Conservation (phyloP, 345 rosid species). For the Nasturtium officinale region DNA sequence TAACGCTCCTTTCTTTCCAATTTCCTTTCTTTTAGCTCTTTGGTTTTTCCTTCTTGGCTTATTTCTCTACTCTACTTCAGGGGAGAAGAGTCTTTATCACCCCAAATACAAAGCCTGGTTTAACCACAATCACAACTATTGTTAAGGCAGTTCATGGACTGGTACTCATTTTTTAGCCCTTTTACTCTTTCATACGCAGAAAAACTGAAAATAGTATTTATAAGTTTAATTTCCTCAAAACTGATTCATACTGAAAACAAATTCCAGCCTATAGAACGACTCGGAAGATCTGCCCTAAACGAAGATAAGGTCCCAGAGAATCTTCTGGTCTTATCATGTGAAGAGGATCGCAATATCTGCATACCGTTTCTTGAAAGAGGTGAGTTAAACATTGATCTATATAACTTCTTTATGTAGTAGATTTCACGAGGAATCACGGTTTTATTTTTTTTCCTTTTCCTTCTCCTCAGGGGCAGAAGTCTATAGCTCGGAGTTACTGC, state of each 20-base stretch:
- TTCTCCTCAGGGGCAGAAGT: conserved; percentile 62
- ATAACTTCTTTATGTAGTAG: background rate
- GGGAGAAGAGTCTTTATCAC: conserved; percentile 71
- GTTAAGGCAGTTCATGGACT: conserved; percentile 70
- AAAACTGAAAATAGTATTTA: background rate
- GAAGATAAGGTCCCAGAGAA: conserved; percentile 58
- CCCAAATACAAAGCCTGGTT: conserved; percentile 67
- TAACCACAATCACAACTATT: conserved; percentile 64
- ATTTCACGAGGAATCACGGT: background rate
- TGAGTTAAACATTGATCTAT: conserved; percentile 26
- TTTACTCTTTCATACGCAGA: background rate
- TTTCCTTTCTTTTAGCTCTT: conserved; percentile 11
- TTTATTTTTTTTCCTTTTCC: background rate
- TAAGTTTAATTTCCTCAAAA: conserved; percentile 4
- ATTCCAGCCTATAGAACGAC: conserved; percentile 70
- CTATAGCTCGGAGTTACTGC: conserved; percentile 80
- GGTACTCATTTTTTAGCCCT: conserved; percentile 44
- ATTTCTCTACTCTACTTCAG: conserved; percentile 45
- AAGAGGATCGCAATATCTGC: conserved; percentile 63
- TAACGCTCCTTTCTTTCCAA: background rate
- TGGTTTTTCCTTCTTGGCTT: conserved; percentile 22
- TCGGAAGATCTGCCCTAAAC: conserved; percentile 69
- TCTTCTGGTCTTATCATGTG: conserved; percentile 80
- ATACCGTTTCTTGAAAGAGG: conserved; percentile 84
- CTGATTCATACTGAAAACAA: conserved; percentile 33